Base-by-base conservation (phyloP, 2,329 filamentous ascomycete genomes). In the Epichloe glyceriae region DNA sequence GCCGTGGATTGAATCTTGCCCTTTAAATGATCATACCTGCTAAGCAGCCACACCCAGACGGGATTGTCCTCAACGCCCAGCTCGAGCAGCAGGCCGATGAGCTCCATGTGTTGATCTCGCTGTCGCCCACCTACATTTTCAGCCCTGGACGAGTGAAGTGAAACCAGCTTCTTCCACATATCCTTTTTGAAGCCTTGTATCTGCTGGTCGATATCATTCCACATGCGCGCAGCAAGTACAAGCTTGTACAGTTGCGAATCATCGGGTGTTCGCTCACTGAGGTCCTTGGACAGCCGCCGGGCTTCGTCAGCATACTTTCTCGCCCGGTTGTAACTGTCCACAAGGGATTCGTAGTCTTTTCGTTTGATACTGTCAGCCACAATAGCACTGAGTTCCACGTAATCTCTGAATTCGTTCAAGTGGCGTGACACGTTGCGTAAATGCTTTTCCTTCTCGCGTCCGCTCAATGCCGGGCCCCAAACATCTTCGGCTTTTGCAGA, bases 401-500 rank as follows among this genome's bases (percentile, higher is more conserved):
- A 81, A 35, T 86, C 84, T 53, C 83, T 85, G 64, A 93, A 86
- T 54, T 82, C 82, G 54, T 93, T 85, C 46, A 98, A 75, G 14
- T 85, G 82, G 8, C 78, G 76, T 20, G 89, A 75, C 8, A 96
- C 80, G 0, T 80, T 76, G 65, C 90, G 94, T 50, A 98, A 73
- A 54, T 84, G 84, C 62, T 90, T 86, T 61, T 97, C 93, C 62
- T 91, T 89, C 60, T 97, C 90, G 30, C 88, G 82, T 3, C 93
- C 93, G 46, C 89, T 88, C 38, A 98, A 69, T 1, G 93, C 91
- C 2, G 93, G 93, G 0, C 93, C 93, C 90, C 94, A 98, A 8
- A 98, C 86, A 61, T 98, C 93, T 66, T 97, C 89, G 0, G 91
- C 93, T 67, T 96, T 96, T 54, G 89, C 86, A 1, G 88, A 88